Evolutionary conservation across 345 rosid genomes (phyloP), one percentile per base, ranked within the genome.

Genomic region (Lepidium didymum): DNA sequence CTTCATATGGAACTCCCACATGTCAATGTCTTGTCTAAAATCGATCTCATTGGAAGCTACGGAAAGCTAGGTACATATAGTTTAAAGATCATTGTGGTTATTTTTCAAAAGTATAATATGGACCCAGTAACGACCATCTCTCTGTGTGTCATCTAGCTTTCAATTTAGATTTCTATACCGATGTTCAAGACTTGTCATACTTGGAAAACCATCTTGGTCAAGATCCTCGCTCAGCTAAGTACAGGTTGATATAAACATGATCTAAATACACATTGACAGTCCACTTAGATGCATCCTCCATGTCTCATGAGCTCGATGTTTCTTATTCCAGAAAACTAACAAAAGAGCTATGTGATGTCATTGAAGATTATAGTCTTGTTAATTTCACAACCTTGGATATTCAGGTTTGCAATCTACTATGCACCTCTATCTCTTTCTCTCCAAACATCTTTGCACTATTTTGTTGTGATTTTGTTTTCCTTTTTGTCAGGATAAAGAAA

Each of bases 1-100:
- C 68, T 95, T 75, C 99, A 91, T 81, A 60, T 95, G 83, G 99
- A 91, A 77, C 89, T 91, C 61, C 98, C 96, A 9, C 96, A 87
- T 14, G 36, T 91, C 74, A 95, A 91, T 76, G 89, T 95, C 73
- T 78, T 95, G 66, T 95, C 96, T 55, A 95, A 95, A 81, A 95
- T 91, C 15, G 97, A 89, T 78, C 83, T 95, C 21, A 83, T 86
- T 68, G 97, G 86, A 75, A 89, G 66, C 85, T 95, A 89, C 43
- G 97, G 99, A 75, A 95, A 82, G 83, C 81, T 95, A 63, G 92
- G 96, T 91, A 31, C 62, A 45, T 25, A 18, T 15, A 6, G 19
- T 56, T 14, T 54, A 19, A 10, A 10, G 0, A 23, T 45, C 50
- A 15, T 21, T 15, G 46, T 40, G 38, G n/a, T 33, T 57, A 15